These are phyloP conservation scores for Begonia peltatifolia DNA, from an alignment of 306 rosid species.

Conservation along the genomic window DNA sequence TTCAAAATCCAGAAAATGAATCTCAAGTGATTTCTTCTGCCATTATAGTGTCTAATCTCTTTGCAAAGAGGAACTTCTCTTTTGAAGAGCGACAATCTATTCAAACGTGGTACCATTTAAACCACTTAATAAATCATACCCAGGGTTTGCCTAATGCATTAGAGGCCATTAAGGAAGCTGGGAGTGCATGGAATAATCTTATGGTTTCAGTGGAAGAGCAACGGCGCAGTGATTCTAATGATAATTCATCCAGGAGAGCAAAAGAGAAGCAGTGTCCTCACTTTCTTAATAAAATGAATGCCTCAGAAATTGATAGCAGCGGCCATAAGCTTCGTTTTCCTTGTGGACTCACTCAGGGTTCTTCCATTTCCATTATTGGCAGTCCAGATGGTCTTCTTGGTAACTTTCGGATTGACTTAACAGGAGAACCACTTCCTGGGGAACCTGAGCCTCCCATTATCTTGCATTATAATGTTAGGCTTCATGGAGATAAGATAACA, in stretches of 20 bases:
- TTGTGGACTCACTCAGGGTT: slow-evolving; percentile 98
- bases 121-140: slow-evolving; percentile 47
- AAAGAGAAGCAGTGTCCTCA: slow-evolving; percentile 94
- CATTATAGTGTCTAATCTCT: slow-evolving; percentile 46
- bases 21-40: slow-evolving; percentile 55
- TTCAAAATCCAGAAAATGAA: slow-evolving; percentile 49
- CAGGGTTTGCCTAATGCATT: slow-evolving; percentile 84
- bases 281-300: slow-evolving; percentile 70
- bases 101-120: slow-evolving; percentile 72
- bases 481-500: slow-evolving; percentile 87
- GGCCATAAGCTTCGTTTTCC: slow-evolving; percentile 55
- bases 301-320: slow-evolving; percentile 38
- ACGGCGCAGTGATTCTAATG: slow-evolving; percentile 43
- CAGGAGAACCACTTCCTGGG: slow-evolving; percentile 94
- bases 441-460: slow-evolving; percentile 89
- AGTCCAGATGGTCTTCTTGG: slow-evolving; percentile 88
- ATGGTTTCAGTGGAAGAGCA: slow-evolving; percentile 52
- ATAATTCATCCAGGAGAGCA: slow-evolving; percentile 36
- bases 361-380: slow-evolving; percentile 75
- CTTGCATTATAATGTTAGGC: slow-evolving; percentile 95
- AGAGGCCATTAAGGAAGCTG: slow-evolving; percentile 92
- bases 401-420: slow-evolving; percentile 66
- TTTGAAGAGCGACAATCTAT: slow-evolving; percentile 47
- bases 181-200: slow-evolving; percentile 68
- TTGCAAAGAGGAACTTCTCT: slow-evolving; percentile 47